Conservation (phyloP, 805 yeast genomes). For the Pichia heedii region DNA sequence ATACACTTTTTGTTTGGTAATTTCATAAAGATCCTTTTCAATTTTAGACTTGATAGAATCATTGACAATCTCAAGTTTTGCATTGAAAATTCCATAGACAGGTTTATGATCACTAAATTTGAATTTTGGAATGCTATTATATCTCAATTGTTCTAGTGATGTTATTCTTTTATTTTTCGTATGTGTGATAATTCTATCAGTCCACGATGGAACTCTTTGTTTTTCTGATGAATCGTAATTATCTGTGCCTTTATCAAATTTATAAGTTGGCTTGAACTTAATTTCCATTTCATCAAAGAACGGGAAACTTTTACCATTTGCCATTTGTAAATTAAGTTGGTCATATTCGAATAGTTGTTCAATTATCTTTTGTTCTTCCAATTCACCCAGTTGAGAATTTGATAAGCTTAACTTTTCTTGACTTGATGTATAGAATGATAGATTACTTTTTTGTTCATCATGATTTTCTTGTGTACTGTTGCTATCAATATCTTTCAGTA, state of each 20-base stretch:
- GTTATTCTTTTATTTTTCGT: constrained; percentile 44
- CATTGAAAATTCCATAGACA: constrained; percentile 63
- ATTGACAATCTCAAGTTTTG: constrained; percentile 58
- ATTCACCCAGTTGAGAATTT: constrained; percentile 1
- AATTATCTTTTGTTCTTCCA: constrained; percentile 11
- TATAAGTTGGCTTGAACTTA: constrained; percentile 83
- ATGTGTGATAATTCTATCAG: constrained; percentile 71
- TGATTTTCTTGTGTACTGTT: background rate
- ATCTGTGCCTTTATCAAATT: constrained; percentile 80
- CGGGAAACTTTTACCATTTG: constrained; percentile 68
- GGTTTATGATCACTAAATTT: constrained; percentile 86
- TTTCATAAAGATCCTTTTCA: constrained; percentile 46
- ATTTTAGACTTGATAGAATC: constrained; percentile 41
- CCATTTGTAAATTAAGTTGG: constrained; percentile 72
- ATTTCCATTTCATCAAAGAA: constrained; percentile 76
- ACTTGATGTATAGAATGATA: background rate
- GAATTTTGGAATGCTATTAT: constrained; percentile 49
- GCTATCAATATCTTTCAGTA: background rate
- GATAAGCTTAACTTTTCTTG: constrained; percentile 1
- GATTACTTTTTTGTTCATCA: background rate
- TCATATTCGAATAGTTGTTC: constrained; percentile 52
- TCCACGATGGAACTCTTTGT: constrained; percentile 94
- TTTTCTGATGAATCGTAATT: constrained; percentile 85
- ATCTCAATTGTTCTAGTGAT: constrained; percentile 46
- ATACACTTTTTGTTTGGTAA: constrained; percentile 37